Base-by-base conservation (phyloP, 129 eudicot species). In the Smallanthus sonchifolius region DNA sequence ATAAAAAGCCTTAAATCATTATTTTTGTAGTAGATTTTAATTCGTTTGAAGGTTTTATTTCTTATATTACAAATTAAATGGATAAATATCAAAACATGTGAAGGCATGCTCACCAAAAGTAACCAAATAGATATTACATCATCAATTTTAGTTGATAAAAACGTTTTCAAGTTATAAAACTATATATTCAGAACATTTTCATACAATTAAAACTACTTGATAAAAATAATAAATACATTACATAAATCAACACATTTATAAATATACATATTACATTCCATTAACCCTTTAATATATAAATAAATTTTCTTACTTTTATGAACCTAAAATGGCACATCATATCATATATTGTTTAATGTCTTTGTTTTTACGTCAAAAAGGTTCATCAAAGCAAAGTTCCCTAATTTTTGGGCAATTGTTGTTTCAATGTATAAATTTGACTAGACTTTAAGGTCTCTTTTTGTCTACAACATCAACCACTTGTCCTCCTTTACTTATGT, bases 401-500 rank as follows among this genome's bases (percentile, higher is more conserved):
- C 40, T 20, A 5, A 7, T 3, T 47, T 63, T 63, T 35, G 64
- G 79, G 79, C 47, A 75, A 63, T 28, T 63, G 72, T 34, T 63
- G 71, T 75, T 63, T 38, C 79, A 48, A 48, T 47, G 79, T 45
- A 73, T 34, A 17, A 49, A 52, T 36, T 39, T 71, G 75, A 71
- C 65, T 47, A 37, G 49, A 71, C 51, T 71, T 54, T 5, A 36
- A 4, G 51, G 51, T 20, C 65, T 6, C 20, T 15, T 52, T 54
- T 71, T 71, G 45, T 38, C 2, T 37, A 54, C 63, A 71, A 39
- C 8, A 55, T 55, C 2, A 55, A 19, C 32, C 2, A 39, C 24
- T 45, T 47, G 49, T 63, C 38, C 36, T 61, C n/a, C 45, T 38
- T 63, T 54, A 45, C 40, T 10, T 59, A 44, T 73, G 68, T 45